phyloP scores from a whole-genome alignment of 139 green algal genomes.

The Chlorella sp. region DNA sequence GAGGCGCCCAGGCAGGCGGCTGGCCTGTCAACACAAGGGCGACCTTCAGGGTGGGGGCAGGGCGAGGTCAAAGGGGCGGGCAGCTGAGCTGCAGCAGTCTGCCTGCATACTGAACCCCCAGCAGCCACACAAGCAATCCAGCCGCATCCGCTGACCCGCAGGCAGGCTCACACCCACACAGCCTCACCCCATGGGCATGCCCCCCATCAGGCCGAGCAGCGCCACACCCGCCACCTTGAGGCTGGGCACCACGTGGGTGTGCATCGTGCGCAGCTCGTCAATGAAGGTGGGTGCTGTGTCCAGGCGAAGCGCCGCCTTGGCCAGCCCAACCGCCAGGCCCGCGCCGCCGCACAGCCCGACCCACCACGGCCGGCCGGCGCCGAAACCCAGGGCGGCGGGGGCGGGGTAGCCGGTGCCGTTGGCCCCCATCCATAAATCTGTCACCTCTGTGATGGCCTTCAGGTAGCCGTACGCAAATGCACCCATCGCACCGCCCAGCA shows the following conservation, averaged over 20 bases:
- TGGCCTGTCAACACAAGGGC: too few species aligned
- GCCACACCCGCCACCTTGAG: neutral
- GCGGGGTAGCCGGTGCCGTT: neutral
- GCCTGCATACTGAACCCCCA: too few species aligned
- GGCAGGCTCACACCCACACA: neutral
- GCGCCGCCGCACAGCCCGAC: neutral
- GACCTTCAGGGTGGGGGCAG: too few species aligned
- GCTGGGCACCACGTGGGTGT: neutral
- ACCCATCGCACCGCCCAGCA: slow-evolving; percentile 8
- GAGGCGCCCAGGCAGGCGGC: too few species aligned
- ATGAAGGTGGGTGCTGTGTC: slow-evolving; percentile 11
- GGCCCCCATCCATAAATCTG: neutral
- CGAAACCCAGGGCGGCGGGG: neutral
- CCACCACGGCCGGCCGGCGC: slow-evolving; percentile 1
- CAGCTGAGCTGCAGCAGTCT: too few species aligned
- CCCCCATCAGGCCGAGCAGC: slow-evolving; percentile 15
- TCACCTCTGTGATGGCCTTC: slow-evolving; percentile 7
- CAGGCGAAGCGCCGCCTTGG: neutral
- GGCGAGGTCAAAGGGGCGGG: too few species aligned
- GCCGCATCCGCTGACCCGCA: neutral
- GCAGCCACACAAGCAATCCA: too few species aligned
- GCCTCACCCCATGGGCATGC: slow-evolving; percentile 15
- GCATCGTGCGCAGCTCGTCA: slow-evolving; percentile 8
- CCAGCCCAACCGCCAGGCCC: slow-evolving; percentile 13
- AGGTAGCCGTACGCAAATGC: slow-evolving; percentile 8